phyloP scores from a whole-genome alignment of 768 basidiomycete species.

The Cyathus striatus region DNA sequence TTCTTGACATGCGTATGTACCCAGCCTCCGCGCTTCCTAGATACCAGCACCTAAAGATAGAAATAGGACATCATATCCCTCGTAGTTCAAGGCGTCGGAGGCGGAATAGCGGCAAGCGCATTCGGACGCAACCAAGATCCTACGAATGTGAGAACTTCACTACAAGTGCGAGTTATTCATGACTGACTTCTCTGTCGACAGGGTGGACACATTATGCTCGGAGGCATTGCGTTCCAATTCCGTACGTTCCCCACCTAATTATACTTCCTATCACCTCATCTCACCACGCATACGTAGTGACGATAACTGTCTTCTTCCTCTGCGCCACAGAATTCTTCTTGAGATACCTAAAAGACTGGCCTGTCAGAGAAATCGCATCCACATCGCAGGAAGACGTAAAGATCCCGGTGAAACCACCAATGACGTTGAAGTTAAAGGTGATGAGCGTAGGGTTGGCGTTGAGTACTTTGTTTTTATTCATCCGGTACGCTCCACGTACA shows the following conservation, averaged over 20 bases:
- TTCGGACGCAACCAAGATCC: slow-evolving; percentile 8
- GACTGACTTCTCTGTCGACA: slow-evolving; percentile 9
- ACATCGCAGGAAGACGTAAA: neutral
- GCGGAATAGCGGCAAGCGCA: slow-evolving; percentile 37
- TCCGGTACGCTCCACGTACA: slow-evolving; percentile 31
- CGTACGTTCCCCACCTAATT: slow-evolving; percentile 7
- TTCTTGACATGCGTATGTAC: slow-evolving; percentile 30
- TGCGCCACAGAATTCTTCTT: slow-evolving; percentile 40
- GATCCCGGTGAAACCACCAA: neutral
- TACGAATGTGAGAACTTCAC: slow-evolving; percentile 3
- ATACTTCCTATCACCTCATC: too few species aligned
- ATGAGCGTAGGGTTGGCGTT: slow-evolving; percentile 29
- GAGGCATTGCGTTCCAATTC: slow-evolving; percentile 46
- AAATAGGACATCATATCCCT: slow-evolving; percentile 43
- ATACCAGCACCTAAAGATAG: neutral
- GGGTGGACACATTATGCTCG: slow-evolving; percentile 49
- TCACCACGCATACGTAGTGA: slow-evolving; percentile 18
- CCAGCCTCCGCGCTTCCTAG: neutral
- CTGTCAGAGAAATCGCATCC: neutral
- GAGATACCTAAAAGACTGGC: slow-evolving; percentile 32
- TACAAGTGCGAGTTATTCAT: neutral
- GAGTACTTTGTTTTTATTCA: slow-evolving; percentile 40
- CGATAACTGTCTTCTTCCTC: slow-evolving; percentile 34
- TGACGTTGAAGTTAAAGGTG: slow-evolving; percentile 17
- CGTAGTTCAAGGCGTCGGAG: slow-evolving; percentile 52